A percentile compares a stretch with the other conserved stretches of the same genome.
These are phyloP conservation scores for Dysphania ambrosioides DNA, from an alignment of 148 eudicot species.

Conservation along the genomic window DNA sequence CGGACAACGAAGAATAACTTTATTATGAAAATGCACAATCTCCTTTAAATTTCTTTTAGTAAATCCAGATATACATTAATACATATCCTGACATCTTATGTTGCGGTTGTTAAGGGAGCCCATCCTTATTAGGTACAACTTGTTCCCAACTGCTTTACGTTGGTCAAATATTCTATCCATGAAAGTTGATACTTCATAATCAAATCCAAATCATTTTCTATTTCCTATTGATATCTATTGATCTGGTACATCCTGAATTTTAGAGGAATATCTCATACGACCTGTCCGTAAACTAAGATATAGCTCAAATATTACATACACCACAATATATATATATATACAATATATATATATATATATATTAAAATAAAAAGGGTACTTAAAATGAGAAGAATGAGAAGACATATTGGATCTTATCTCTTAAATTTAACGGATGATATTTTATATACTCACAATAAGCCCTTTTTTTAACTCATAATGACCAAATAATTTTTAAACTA, in stretches of 20 bases:
- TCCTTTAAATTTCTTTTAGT: background rate
- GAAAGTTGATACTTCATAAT: background rate
- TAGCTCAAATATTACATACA: background rate
- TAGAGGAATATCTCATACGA: background rate
- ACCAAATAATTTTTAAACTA: no score
- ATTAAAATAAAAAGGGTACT: no score
- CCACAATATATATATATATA: no score
- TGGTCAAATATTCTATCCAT: background rate
- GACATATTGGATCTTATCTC: no score
- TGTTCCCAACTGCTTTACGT: conserved; percentile 20
- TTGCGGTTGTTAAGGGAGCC: background rate
- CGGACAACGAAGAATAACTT: background rate
- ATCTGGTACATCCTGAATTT: background rate
- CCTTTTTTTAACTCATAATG: no score
- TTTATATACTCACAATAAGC: no score
- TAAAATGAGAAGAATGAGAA: no score
- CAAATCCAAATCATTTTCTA: background rate
- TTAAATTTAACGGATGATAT: no score
- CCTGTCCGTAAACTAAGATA: background rate
- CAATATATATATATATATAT: no score
- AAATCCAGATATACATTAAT: background rate
- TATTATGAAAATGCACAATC: background rate
- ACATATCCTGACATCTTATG: background rate
- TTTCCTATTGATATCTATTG: background rate
- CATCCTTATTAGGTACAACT: conserved; percentile 21